Percentiles rank a stretch among this genome's conserved stretches.
These are phyloP conservation scores for Mycena alexandri DNA, from an alignment of 768 basidiomycete genomes.

Conservation along the genomic window DNA sequence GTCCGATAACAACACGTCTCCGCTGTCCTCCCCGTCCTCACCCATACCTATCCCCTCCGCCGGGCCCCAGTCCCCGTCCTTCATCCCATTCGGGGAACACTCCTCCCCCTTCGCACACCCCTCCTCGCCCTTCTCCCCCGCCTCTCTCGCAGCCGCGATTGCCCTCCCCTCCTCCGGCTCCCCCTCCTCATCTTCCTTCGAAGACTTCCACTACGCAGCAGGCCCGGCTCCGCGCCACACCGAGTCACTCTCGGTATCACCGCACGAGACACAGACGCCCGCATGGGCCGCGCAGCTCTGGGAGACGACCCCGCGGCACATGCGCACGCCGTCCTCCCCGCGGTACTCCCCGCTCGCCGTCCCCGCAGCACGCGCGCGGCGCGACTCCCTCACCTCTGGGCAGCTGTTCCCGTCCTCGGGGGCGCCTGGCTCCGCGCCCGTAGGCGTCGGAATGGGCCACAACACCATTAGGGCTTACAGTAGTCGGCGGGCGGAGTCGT, in stretches of 20 bases:
- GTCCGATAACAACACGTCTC: conserved; percentile 12
- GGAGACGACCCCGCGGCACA: conserved; percentile 57
- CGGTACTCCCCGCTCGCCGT: conserved; percentile 62
- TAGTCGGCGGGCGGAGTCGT: conserved; percentile 73
- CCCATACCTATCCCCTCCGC: conserved; percentile 75
- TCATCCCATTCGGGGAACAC: conserved; percentile 62
- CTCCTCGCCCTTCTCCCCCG: conserved; percentile 69
- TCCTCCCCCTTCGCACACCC: conserved; percentile 60
- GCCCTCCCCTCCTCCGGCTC: conserved; percentile 74
- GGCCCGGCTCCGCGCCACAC: conserved; percentile 56
- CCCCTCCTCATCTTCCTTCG: conserved; percentile 67
- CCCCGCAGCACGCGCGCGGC: conserved; percentile 50
- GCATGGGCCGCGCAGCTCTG: conserved; percentile 78
- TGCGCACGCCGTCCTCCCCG: conserved; percentile 58
- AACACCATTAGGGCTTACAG: conserved; percentile 69
- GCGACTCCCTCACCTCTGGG: conserved; percentile 61
- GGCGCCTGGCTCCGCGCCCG: conserved; percentile 70
- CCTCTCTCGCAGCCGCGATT: conserved; percentile 69
- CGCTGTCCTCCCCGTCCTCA: conserved; percentile 52
- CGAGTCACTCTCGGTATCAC: conserved; percentile 63
- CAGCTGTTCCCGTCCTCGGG: conserved; percentile 79
- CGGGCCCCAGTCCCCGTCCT: conserved; percentile 58
- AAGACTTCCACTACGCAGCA: conserved; percentile 38
- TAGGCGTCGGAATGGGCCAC: conserved; percentile 51
- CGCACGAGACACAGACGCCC: conserved; percentile 73